Evolutionary conservation across 1,139 yeast species (phyloP), one percentile per base, ranked within the genome.

Genomic region (Saccharomyces hybrid): DNA sequence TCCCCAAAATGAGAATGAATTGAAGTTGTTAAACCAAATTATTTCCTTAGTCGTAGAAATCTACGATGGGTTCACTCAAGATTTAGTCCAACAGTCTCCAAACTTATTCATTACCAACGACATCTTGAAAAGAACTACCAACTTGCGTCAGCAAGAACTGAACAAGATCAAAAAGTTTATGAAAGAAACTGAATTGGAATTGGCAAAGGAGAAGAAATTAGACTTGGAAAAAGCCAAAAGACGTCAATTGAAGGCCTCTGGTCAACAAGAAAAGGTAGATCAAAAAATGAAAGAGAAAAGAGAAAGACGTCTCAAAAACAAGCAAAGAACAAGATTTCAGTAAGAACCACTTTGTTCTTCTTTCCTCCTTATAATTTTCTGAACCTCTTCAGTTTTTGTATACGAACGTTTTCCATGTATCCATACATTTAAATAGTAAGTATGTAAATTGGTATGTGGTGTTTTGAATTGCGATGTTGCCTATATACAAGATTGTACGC

Each of bases 171-270:
- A 96, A 73, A 96, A 90, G 66, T 76, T 71, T 16, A 96, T 64
- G 59, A 64, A 66, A 48, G 64, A 67, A 48, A 61, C 78, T 57
- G 95, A 88, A 53, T 83, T 79, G 26, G 73, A 73, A 56, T 80
- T 79, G 68, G 83, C 82, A 57, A 95, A 87, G 71, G 85, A 83
- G 85, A 84, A 72, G 81, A 83, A 71, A 82, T 82, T 72, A 81
- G 84, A 69, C 79, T 80, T 66, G 79, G 82, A 64, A 68, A 74
- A 64, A 82, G 83, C 64, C 74, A 77, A 59, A 68, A 78, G 66
- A 59, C 68, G 68, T 53, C 76, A 84, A 65, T 49, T 64, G 56
- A 67, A 64, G 54, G 61, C 59, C 46, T 81, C 88, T 59, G 90
- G 85, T 68, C 88, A 84, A 65, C 88, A 83, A 70, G 83, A 83